These are phyloP conservation scores for Globisporangium mamillatum DNA, from an alignment of 352 stramenopile genomes.

Conservation along the genomic window DNA sequence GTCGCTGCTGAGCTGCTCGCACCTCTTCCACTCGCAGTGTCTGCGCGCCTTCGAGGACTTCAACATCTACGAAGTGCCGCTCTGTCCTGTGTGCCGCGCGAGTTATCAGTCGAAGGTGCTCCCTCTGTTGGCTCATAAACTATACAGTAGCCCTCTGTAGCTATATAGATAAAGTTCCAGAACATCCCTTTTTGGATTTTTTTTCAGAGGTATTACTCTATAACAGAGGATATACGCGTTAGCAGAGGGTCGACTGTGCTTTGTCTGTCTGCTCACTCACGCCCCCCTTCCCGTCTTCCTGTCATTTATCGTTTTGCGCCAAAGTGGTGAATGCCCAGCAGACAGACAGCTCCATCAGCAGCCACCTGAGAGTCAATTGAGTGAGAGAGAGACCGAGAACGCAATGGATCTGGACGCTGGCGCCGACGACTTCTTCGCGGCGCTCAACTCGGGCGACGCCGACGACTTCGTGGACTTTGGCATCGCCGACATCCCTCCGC, in stretches of 20 bases:
- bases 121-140: background rate
- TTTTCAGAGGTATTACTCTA: background rate
- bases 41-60: constrained; percentile 81
- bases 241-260: background rate
- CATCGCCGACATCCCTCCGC: constrained; percentile 23
- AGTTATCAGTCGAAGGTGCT: constrained; percentile 26
- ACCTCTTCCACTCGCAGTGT: constrained; percentile 73
- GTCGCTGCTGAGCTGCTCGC: constrained; percentile 72
- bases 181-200: background rate
- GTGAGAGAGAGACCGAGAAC: background rate
- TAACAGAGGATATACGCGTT: background rate
- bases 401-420: constrained; percentile 74
- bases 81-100: constrained; percentile 74
- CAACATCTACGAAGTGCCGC: constrained; percentile 78
- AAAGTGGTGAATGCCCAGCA: background rate
- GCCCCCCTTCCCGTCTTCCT: background rate
- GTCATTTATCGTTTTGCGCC: constrained; percentile 13
- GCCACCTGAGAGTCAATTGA: background rate
- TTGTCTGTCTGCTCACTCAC: background rate
- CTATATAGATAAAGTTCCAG: background rate
- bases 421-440: constrained; percentile 81
- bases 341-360: background rate
- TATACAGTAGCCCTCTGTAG: background rate
- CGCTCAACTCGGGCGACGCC: constrained; percentile 60
- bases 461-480: constrained; percentile 59